Evolutionary conservation across 164 flowering plant genomes (phyloP).

Genomic region (Saururus chinensis): DNA sequence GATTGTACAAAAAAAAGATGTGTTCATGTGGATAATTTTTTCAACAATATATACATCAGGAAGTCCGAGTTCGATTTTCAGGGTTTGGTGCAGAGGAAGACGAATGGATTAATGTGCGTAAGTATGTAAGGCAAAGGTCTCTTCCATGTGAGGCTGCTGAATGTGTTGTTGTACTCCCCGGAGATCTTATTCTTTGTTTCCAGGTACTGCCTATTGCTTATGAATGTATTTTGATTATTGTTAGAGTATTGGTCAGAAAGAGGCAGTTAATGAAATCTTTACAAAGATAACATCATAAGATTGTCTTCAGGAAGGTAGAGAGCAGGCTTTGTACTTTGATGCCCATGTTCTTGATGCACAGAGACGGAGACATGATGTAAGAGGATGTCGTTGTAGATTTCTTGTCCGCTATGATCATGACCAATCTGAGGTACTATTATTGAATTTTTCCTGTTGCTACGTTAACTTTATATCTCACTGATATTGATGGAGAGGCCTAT

Average conservation of each 20-base stretch:
- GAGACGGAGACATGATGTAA: slow-evolving; percentile 88
- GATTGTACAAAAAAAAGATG: not conserved
- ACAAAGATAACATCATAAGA: no score
- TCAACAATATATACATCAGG: slow-evolving; percentile 27
- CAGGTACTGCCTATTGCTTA: slow-evolving; percentile 38
- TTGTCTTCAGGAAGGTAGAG: slow-evolving; percentile 85
- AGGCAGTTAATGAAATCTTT: not conserved
- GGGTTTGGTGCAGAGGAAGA: slow-evolving; percentile 97
- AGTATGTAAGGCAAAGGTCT: slow-evolving; percentile 78
- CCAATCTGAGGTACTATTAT: slow-evolving; percentile 68
- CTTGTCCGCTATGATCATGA: slow-evolving; percentile 94
- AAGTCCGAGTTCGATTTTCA: slow-evolving; percentile 82
- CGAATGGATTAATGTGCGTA: slow-evolving; percentile 87
- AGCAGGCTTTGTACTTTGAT: slow-evolving; percentile 97
- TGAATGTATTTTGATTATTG: not conserved
- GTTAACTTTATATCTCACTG: not conserved
- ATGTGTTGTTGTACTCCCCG: slow-evolving; percentile 91
- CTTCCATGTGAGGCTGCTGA: slow-evolving; percentile 98
- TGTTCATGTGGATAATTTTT: not conserved
- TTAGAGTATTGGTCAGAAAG: not conserved
- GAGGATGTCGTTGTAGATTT: slow-evolving; percentile 98
- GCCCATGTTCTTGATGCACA: slow-evolving; percentile 97
- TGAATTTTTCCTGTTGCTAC: slow-evolving; percentile 1
- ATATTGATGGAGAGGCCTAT: not conserved
- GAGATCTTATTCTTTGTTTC: slow-evolving; percentile 93